Conservation (phyloP, 176 grass and related monocot genomes). For the Raddia guianensis region DNA sequence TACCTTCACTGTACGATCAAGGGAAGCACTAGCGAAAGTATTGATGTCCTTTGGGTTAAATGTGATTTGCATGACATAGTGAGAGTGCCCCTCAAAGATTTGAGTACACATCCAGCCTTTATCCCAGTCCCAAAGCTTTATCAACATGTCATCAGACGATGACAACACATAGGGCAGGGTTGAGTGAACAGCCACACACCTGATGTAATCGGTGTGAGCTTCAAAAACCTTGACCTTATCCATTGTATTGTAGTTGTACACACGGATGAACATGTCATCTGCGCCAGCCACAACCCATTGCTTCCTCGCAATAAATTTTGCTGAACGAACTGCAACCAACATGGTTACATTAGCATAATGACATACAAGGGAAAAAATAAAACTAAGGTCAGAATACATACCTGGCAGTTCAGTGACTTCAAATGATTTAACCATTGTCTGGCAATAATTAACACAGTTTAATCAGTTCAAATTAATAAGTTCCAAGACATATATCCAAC, state of each 20-base stretch:
- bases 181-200: slow-evolving; percentile 77
- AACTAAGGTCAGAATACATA: slow-evolving; percentile 26
- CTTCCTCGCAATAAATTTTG: slow-evolving; percentile 77
- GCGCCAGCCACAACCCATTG: slow-evolving; percentile 94
- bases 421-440: slow-evolving; percentile 98
- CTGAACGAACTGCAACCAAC: slow-evolving; percentile 70
- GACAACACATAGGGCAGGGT: slow-evolving; percentile 66
- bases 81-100: slow-evolving; percentile 82
- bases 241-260: slow-evolving; percentile 86
- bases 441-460: slow-evolving; percentile 34
- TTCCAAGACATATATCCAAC: neutral
- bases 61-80: slow-evolving; percentile 82
- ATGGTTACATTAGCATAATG: slow-evolving; percentile 33
- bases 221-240: slow-evolving; percentile 84
- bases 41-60: slow-evolving; percentile 81
- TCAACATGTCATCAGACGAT: slow-evolving; percentile 81
- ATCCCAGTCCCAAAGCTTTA: slow-evolving; percentile 85
- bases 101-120: slow-evolving; percentile 79
- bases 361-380: neutral
- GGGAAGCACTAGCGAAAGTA: slow-evolving; percentile 89
- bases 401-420: slow-evolving; percentile 89
- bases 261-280: slow-evolving; percentile 90
- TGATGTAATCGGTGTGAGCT: slow-evolving; percentile 80
- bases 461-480: slow-evolving; percentile 24
- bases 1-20: slow-evolving; percentile 93